Percentiles rank a stretch among this genome's conserved stretches.
These are phyloP conservation scores for Colletotrichum orbiculare DNA, from an alignment of 2,329 filamentous ascomycete species.

Conservation along the genomic window DNA sequence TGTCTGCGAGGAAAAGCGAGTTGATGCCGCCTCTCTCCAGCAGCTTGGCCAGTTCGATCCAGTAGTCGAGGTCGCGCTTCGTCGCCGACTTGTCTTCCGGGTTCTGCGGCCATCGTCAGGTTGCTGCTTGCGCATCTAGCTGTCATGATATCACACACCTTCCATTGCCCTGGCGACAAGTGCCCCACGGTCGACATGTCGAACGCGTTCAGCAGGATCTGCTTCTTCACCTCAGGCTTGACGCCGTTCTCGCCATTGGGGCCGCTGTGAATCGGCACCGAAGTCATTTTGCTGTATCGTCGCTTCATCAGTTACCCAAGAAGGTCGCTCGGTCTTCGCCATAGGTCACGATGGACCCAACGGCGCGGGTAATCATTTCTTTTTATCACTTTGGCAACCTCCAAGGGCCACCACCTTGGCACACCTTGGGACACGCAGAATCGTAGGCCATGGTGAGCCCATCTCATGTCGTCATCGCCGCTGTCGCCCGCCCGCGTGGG, in stretches of 20 bases:
- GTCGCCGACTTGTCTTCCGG: conserved; percentile 69
- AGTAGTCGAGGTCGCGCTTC: conserved; percentile 70
- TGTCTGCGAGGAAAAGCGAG: conserved; percentile 74
- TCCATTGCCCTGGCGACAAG: conserved; percentile 75
- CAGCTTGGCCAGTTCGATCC: conserved; percentile 71
- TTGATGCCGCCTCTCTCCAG: conserved; percentile 72
- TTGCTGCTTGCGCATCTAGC: background rate
- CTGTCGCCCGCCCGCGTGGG: conserved; percentile 25
- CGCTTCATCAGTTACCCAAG: background rate
- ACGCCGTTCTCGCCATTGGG: conserved; percentile 11
- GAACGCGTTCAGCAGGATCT: conserved; percentile 71
- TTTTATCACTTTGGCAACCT: conserved; percentile 5
- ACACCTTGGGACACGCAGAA: too few species aligned
- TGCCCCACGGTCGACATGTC: conserved; percentile 70
- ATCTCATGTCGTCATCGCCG: conserved; percentile 32
- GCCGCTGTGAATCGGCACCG: conserved; percentile 18
- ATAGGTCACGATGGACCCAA: background rate
- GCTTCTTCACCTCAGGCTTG: conserved; percentile 24
- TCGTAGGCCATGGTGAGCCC: background rate
- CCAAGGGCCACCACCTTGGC: too few species aligned
- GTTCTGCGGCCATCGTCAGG: conserved; percentile 54
- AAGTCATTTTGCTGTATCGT: conserved; percentile 10
- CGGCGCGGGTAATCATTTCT: background rate
- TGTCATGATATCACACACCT: conserved; percentile 51
- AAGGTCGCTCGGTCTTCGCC: background rate